Conservation (phyloP, 345 rosid species). For the Syzygium aqueum region DNA sequence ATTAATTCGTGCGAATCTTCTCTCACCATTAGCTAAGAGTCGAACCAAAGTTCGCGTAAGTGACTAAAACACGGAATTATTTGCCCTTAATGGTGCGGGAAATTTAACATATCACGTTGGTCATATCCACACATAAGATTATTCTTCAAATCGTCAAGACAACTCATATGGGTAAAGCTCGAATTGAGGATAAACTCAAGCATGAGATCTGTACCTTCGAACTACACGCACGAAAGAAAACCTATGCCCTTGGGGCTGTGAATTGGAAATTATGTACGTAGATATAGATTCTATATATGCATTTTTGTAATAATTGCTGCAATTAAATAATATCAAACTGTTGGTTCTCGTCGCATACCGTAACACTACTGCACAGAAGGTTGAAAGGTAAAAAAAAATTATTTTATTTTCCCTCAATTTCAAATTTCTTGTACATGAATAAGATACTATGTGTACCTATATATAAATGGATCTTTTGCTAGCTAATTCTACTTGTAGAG, state of each 20-base stretch:
- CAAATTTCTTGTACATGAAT: not conserved
- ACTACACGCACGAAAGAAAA: not conserved
- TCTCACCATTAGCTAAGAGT: not conserved
- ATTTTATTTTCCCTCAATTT: not conserved
- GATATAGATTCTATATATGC: not conserved
- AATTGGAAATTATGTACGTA: not conserved
- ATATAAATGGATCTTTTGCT: not conserved
- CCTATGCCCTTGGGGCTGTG: not conserved
- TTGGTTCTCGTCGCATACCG: not conserved
- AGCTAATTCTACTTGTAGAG: not conserved
- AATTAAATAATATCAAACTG: not conserved
- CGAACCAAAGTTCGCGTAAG: not conserved
- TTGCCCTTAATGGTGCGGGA: not conserved
- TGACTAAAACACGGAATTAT: not conserved
- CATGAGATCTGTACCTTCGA: not conserved
- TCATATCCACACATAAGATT: not conserved
- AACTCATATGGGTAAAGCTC: not conserved
- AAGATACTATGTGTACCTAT: not conserved
- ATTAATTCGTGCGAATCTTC: not conserved
- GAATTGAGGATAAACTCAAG: not conserved
- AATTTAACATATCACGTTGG: not conserved
- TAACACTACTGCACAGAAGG: not conserved
- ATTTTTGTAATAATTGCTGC: not conserved
- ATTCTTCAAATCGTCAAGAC: not conserved
- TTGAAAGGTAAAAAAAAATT: not conserved